Percentiles rank a stretch among this genome's conserved stretches.
Conservation (phyloP, 768 basidiomycete species). For the Lactarius quietus region DNA sequence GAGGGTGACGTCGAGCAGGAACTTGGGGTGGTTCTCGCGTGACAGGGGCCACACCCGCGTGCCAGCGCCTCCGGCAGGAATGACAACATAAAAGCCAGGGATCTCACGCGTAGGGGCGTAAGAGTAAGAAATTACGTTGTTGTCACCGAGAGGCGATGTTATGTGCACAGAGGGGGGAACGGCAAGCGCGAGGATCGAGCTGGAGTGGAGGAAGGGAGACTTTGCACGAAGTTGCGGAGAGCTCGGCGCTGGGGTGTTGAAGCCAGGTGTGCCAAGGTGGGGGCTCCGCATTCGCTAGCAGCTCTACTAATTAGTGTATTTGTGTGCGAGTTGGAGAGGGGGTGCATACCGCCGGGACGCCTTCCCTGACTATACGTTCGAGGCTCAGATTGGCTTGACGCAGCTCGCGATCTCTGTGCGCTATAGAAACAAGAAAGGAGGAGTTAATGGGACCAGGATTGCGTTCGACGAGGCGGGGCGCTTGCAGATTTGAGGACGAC, state of each 20-base stretch:
- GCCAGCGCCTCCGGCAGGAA: conserved; percentile 85
- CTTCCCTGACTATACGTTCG: conserved; percentile 72
- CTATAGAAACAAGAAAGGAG: conserved; percentile 36
- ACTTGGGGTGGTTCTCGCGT: conserved; percentile 80
- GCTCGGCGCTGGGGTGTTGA: conserved; percentile 64
- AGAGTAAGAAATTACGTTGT: conserved; percentile 49
- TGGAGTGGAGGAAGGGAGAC: conserved; percentile 70
- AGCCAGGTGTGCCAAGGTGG: conserved; percentile 41
- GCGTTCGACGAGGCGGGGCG: conserved; percentile 21
- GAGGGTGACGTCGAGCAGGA: conserved; percentile 80
- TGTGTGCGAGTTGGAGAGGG: conserved; percentile 6
- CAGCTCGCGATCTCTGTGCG: conserved; percentile 71
- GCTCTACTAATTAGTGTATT: not conserved
- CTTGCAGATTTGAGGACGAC: conserved; percentile 74
- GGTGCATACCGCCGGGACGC: conserved; percentile 46
- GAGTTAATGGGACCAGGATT: conserved; percentile 4
- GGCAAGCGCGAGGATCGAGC: conserved; percentile 39
- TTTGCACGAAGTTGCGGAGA: conserved; percentile 77
- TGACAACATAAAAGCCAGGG: conserved; percentile 86
- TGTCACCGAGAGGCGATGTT: conserved; percentile 73
- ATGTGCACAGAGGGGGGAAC: conserved; percentile 45
- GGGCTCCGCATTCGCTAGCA: conserved; percentile 22
- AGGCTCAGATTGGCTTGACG: conserved; percentile 69
- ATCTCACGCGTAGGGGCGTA: conserved; percentile 55
- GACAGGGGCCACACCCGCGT: conserved; percentile 89